Base-by-base conservation (phyloP, 1,284 basidiomycete species). In the Cryptococcus sp. region DNA sequence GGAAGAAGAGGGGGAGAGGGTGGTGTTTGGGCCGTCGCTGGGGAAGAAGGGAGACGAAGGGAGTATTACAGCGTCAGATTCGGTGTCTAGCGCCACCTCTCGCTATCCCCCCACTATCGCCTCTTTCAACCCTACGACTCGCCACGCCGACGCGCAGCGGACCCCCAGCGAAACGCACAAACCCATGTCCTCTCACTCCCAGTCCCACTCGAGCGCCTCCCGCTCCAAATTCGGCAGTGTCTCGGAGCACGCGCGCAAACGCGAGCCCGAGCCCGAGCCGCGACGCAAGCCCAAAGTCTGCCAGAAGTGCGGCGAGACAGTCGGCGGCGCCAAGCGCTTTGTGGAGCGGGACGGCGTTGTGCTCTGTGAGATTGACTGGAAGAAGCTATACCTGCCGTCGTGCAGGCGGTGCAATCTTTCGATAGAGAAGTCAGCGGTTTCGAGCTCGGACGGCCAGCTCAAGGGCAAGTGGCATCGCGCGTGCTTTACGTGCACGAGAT, bases 391-490 rank as follows among this genome's bases (percentile, higher is more conserved):
- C 79, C 76, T 94, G 63, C 91, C 91, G 55, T 91, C 66, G 0
- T 93, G 91, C 71, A 87, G 91, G 38, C 82, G 89, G 51, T 93
- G 91, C 76, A 84, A 83, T 66, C 70, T 85, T 35, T 84, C 88
- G 0, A 94, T 94, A 51, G 91, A 94, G 79, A 91, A 86, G 64
- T 86, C 87, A 63, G 91, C 91, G 18, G 88, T 94, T n/a, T 91
- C 87, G 37, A 89, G 87, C 11, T 85, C 87, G 8, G 91, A 94
- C 69, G 91, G 91, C 1, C 91, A 93, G 75, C 80, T 94, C 50
- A 92, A 92, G 77, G 91, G 91, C 59, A 93, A 93, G 75, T 93
- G 92, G 76, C 91, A 93, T 72, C 83, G 85, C 53, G 85, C 86
- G 43, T 94, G 91, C 78, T 94, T 94, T 72, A 89, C 86, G 65